Evolutionary conservation across 345 rosid species (phyloP).

Genomic region (Theobroma cacao): DNA sequence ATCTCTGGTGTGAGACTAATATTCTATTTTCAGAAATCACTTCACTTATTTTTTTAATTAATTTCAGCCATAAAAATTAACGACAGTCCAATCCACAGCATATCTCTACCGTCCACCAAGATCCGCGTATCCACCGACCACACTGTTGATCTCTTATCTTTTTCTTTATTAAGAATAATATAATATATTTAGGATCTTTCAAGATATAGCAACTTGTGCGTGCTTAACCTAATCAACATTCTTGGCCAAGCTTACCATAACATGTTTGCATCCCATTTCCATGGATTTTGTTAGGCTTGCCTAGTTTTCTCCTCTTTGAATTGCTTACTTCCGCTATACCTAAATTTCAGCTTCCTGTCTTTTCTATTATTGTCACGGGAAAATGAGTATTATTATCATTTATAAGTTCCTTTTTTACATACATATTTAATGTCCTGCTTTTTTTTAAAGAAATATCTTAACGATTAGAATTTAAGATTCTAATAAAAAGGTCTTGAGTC

Average conservation of each 20-base stretch:
- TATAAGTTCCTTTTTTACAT: too few species aligned
- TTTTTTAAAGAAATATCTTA: too few species aligned
- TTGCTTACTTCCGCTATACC: too few species aligned
- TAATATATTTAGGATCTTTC: background rate
- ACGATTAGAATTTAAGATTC: too few species aligned
- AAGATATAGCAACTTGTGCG: background rate
- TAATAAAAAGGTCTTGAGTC: too few species aligned
- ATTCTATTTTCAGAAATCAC: background rate
- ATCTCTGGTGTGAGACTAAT: slow-evolving; percentile 19
- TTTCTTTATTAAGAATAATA: background rate
- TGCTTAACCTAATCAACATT: background rate
- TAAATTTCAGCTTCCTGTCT: too few species aligned
- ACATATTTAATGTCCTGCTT: too few species aligned
- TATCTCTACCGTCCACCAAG: slow-evolving; percentile 36
- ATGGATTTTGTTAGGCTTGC: too few species aligned
- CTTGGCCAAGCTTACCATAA: background rate
- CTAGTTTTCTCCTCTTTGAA: too few species aligned
- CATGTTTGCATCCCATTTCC: too few species aligned
- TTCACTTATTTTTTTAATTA: background rate
- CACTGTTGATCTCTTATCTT: background rate
- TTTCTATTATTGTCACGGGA: too few species aligned
- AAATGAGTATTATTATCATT: too few species aligned
- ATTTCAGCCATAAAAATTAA: background rate
- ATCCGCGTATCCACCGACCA: slow-evolving; percentile 41
- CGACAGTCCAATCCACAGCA: background rate